These are phyloP conservation scores for Suhomyces sp. DNA, from an alignment of 805 yeast species.

Conservation along the genomic window DNA sequence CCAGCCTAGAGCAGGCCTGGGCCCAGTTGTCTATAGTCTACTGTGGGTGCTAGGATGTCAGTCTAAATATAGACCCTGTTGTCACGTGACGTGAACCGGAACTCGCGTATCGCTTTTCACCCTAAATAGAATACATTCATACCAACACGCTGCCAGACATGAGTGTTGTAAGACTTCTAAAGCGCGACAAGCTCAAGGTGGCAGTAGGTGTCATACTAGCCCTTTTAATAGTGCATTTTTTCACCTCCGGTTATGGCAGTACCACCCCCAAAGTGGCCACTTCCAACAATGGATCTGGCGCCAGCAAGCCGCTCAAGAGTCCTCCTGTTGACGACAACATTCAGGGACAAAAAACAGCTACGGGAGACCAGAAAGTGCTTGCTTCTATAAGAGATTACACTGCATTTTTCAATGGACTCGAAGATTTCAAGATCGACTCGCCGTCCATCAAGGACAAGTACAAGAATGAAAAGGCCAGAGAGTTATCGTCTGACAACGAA, in stretches of 20 bases:
- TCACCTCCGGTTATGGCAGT: neutral
- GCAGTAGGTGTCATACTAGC: conserved; percentile 1
- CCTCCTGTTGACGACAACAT: neutral
- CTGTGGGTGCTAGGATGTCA: too few species aligned
- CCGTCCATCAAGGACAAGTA: conserved; percentile 44
- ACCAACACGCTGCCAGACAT: conserved; percentile 1
- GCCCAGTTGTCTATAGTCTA: too few species aligned
- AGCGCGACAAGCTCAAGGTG: conserved; percentile 10
- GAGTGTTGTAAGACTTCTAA: conserved; percentile 6
- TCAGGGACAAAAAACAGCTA: neutral
- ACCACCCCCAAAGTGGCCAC: neutral
- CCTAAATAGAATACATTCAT: neutral
- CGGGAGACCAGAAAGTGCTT: neutral
- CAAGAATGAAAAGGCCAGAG: conserved; percentile 44
- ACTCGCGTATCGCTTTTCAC: neutral
- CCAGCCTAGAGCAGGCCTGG: too few species aligned
- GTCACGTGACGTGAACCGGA: neutral
- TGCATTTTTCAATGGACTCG: conserved; percentile 32
- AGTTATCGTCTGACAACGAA: conserved; percentile 38
- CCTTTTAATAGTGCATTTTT: conserved; percentile 1
- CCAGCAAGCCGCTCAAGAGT: neutral
- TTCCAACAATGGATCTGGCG: neutral
- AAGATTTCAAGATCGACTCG: conserved; percentile 32
- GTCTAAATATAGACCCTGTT: too few species aligned
- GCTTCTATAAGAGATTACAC: conserved; percentile 20